A percentile compares a stretch with the other conserved stretches of the same genome.
phyloP scores from a whole-genome alignment of 345 rosid species.

The Eucalyptus guilfoylei region DNA sequence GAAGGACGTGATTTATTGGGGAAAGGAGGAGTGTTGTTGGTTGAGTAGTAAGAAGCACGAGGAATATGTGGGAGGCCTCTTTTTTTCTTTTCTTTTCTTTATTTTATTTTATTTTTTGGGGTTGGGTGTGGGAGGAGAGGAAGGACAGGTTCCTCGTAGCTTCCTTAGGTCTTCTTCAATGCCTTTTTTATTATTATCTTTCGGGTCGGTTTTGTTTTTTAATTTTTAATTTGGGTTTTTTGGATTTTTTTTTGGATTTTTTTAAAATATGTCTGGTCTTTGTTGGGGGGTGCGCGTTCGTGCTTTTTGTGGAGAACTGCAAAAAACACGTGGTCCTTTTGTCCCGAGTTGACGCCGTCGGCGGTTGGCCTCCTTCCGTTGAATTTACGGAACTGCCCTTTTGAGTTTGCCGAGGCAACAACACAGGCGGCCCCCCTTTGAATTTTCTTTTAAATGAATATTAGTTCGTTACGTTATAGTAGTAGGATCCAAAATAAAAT shows the following conservation, averaged over 20 bases:
- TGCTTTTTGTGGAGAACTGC: background rate
- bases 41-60: conserved; percentile 19
- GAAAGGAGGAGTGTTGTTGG: background rate
- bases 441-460: background rate
- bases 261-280: background rate
- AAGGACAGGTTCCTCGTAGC: background rate
- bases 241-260: background rate
- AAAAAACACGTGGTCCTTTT: background rate
- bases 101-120: background rate
- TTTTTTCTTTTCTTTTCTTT: background rate
- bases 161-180: background rate
- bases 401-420: background rate
- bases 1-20: background rate
- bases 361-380: background rate
- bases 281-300: background rate
- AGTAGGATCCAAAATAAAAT: background rate
- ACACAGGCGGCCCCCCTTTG: background rate
- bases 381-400: background rate
- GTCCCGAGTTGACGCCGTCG: background rate
- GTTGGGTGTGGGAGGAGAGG: background rate
- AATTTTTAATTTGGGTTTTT: background rate
- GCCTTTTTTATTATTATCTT: background rate
- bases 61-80: conserved; percentile 18
- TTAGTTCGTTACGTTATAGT: background rate
- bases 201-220: background rate